phyloP scores from a whole-genome alignment of 2,329 filamentous ascomycete species.

The Trichophyton schoenleinii region DNA sequence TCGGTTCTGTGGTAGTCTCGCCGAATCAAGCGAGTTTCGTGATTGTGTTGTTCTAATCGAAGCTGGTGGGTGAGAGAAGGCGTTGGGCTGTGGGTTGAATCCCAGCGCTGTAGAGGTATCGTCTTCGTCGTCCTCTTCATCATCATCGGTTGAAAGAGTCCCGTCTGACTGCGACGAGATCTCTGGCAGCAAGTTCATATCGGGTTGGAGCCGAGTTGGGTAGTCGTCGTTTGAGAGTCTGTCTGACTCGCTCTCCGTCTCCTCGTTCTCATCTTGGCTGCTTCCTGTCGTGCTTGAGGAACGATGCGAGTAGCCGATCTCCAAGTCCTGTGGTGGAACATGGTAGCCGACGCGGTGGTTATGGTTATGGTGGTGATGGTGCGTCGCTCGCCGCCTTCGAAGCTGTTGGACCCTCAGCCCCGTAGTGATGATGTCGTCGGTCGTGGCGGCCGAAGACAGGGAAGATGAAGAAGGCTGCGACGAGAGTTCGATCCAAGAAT shows the following conservation, averaged over 20 bases:
- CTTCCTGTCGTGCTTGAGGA: conserved; percentile 44
- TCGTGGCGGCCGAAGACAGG: conserved; percentile 57
- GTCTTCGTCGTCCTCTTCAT: conserved; percentile 53
- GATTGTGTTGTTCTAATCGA: conserved; percentile 36
- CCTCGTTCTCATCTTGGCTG: conserved; percentile 89
- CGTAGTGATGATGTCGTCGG: conserved; percentile 82
- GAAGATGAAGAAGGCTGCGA: conserved; percentile 92
- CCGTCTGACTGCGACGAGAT: conserved; percentile 21
- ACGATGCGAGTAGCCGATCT: conserved; percentile 30
- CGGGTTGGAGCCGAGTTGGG: conserved; percentile 15
- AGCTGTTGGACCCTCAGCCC: conserved; percentile 64
- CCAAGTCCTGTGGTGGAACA: conserved; percentile 28
- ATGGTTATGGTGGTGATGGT: conserved; percentile 41
- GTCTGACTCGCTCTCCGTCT: conserved; percentile 84
- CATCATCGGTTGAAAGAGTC: conserved; percentile 38
- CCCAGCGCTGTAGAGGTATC: conserved; percentile 77
- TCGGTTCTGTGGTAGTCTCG: conserved; percentile 24
- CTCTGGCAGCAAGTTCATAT: conserved; percentile 17
- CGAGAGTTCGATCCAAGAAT: conserved; percentile 92
- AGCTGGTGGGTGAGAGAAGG: conserved; percentile 70
- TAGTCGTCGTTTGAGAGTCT: conserved; percentile 51
- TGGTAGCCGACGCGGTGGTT: conserved; percentile 21
- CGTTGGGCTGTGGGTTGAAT: conserved; percentile 84
- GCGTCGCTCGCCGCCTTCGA: conserved; percentile 40
- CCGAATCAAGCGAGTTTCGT: conserved; percentile 38